Evolutionary conservation across 495 filamentous ascomycete species (phyloP).

Genomic region (Aspergillus funiculosus): DNA sequence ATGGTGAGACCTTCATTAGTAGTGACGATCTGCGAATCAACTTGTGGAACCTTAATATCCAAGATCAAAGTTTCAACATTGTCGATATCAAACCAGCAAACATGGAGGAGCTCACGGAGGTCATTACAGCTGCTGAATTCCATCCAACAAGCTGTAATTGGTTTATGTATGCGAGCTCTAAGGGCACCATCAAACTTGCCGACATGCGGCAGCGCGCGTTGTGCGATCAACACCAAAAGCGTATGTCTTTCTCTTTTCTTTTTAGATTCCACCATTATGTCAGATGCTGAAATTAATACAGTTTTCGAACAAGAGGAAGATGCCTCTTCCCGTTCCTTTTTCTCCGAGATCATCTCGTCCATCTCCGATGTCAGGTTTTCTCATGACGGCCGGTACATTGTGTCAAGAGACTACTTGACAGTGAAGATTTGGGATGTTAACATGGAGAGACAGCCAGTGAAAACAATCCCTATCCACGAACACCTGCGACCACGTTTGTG

Average conservation of each 20-base stretch:
- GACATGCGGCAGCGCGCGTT: conserved; percentile 96
- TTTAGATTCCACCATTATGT: not conserved
- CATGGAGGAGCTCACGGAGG: conserved; percentile 98
- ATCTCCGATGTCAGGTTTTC: conserved; percentile 99
- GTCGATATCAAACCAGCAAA: conserved; percentile 99
- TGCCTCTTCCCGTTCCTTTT: conserved; percentile 96
- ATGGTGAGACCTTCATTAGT: conserved; percentile 98
- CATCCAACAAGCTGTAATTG: conserved; percentile 97
- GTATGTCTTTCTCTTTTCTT: conserved; percentile 49
- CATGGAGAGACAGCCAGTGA: conserved; percentile 94
- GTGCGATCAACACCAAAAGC: conserved; percentile 91
- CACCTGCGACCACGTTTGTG: conserved; percentile 91
- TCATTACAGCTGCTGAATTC: conserved; percentile 97
- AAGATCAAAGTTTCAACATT: conserved; percentile 99
- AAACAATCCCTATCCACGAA: conserved; percentile 98
- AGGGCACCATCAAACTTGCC: conserved; percentile 97
- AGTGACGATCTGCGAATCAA: conserved; percentile 97
- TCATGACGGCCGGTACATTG: conserved; percentile 90
- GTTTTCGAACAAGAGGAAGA: conserved; percentile 99
- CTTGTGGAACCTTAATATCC: conserved; percentile 98
- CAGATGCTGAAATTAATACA: conserved; percentile 31
- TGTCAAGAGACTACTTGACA: conserved; percentile 94
- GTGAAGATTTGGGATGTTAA: conserved; percentile 99
- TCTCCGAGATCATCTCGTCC: conserved; percentile 98
- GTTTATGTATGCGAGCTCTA: conserved; percentile 99